Percentiles rank a stretch among this genome's conserved stretches.
Evolutionary conservation across 257 asterid species (phyloP).

Genomic region (Ilex asprella): DNA sequence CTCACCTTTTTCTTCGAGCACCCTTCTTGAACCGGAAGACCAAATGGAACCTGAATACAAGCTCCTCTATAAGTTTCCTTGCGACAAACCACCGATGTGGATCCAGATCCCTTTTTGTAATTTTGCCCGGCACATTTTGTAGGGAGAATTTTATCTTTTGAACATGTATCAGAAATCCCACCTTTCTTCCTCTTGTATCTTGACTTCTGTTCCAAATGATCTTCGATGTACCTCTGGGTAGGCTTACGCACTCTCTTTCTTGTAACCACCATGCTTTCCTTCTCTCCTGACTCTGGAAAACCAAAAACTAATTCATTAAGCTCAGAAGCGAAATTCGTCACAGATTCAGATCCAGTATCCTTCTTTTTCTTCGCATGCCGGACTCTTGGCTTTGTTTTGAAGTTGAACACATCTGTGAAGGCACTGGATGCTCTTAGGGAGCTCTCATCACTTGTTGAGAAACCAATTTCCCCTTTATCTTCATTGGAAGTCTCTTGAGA

Average conservation of each 20-base stretch:
- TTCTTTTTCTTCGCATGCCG: conserved; percentile 8
- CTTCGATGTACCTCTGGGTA: neutral
- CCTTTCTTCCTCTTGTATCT: neutral
- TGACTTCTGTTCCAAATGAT: neutral
- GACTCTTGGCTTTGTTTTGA: conserved; percentile 15
- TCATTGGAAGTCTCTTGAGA: neutral
- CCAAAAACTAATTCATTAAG: neutral
- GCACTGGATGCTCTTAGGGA: conserved; percentile 13
- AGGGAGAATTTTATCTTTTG: neutral
- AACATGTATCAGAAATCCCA: neutral
- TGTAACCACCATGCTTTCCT: neutral
- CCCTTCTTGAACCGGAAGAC: neutral
- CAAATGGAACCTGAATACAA: neutral
- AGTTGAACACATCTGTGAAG: conserved; percentile 12
- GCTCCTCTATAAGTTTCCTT: neutral
- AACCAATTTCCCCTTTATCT: conserved; percentile 5
- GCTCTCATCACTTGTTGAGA: neutral
- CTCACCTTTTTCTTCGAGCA: neutral
- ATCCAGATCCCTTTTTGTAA: neutral
- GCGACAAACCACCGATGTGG: neutral
- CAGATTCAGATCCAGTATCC: conserved; percentile 2
- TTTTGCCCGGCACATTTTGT: neutral
- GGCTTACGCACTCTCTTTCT: neutral
- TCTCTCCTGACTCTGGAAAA: neutral
- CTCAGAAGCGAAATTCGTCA: neutral